Evolutionary conservation across 176 grass and related monocot genomes (phyloP), one percentile per base, ranked within the genome.

Genomic region (Rhynchospora pubera): DNA sequence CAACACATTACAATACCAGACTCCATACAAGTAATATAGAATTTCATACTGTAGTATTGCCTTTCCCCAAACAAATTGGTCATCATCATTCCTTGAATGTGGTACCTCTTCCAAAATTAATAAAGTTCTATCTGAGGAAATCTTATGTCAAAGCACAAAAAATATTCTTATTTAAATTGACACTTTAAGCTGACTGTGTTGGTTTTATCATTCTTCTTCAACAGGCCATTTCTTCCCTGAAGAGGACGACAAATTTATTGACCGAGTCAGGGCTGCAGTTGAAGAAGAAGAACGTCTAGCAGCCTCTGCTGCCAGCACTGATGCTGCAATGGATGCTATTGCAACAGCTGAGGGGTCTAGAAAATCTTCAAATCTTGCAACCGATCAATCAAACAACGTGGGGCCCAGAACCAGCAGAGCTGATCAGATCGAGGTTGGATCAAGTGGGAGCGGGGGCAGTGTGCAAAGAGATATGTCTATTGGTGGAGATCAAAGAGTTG

Each of bases 171-270:
- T 39, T 39, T 39, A 39, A 39, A 39, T 39, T 39, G 34, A 39
- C 34, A 39, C 34, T 39, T 5, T 39, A 39, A 39, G 34, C 4
- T 39, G 34, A 39, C 34, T 39, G 1, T 39, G 34, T 39, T 39
- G 34, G 34, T 39, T 39, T 39, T 3, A 3, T 39, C 34, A 39
- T 39, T 39, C 34, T 67, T 83, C 70, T 62, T 12, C 1, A 60
- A 51, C 85, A 99, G 96, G 96, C 62, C 92, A 95, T 93, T 99
- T 99, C 89, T 88, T 99, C 51, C 96, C 96, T 10, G 96, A 99
- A 85, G 96, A 99, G 87, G 96, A 99, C 83, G 89, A 99, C 87
- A 99, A 90, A 80, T 99, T 93, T 82, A 89, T 99, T 46, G 92
- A 94, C 57, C 89, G 92, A 82, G 96, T 99, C 45, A 92, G 90